Conservation (phyloP, 1,139 yeast genomes). For the Cylindricascospora bacillispora region DNA sequence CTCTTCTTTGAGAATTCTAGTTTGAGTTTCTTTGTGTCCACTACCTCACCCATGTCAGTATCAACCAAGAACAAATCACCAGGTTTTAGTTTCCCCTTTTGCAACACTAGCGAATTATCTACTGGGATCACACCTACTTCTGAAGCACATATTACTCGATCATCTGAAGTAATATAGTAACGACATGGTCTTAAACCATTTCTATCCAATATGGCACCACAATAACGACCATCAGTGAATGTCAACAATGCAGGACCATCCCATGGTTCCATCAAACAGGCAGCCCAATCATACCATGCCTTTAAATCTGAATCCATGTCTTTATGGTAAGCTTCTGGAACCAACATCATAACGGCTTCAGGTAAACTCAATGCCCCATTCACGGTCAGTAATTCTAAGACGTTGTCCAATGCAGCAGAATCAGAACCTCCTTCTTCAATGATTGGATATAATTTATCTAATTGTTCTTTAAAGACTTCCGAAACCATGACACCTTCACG, state of each 20-base stretch:
- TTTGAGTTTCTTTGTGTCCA: conserved; percentile 85
- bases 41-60: conserved; percentile 83
- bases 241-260: conserved; percentile 98
- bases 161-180: conserved; percentile 88
- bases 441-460: conserved; percentile 84
- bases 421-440: conserved; percentile 98
- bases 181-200: conserved; percentile 98
- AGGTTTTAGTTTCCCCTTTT: conserved; percentile 90
- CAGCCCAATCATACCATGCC: conserved; percentile 99
- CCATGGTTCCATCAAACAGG: conserved; percentile 99
- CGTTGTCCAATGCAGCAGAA: conserved; percentile 97
- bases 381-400: conserved; percentile 77
- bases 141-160: conserved; percentile 93
- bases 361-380: conserved; percentile 89
- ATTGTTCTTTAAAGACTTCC: conserved; percentile 75
- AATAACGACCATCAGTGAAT: conserved; percentile 93
- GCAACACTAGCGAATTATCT: conserved; percentile 68
- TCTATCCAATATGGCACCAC: conserved; percentile 96
- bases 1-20: conserved; percentile 66
- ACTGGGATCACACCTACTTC: conserved; percentile 95
- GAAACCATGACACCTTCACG: conserved; percentile 95
- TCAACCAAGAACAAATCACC: conserved; percentile 95
- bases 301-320: conserved; percentile 88
- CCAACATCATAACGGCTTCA: conserved; percentile 93
- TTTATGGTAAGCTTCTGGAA: conserved; percentile 98